phyloP scores from a whole-genome alignment of 352 stramenopile species.

The Phytopythium litorale region DNA sequence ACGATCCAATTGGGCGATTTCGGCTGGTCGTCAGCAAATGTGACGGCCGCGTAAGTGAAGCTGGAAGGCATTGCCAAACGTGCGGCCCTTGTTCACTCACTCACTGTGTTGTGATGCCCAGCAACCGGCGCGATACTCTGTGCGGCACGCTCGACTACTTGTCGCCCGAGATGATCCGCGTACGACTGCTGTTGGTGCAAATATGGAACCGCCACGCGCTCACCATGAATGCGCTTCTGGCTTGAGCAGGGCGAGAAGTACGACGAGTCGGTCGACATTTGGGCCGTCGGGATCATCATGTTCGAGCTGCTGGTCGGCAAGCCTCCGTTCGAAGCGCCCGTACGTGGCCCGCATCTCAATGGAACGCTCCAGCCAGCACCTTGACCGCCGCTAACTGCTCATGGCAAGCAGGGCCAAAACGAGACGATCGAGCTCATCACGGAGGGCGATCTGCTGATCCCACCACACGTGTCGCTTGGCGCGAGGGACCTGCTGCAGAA shows the following conservation, averaged over 20 bases:
- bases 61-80: neutral
- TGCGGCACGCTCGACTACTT: slow-evolving; percentile 99
- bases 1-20: slow-evolving; percentile 99
- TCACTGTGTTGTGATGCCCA: slow-evolving; percentile 1
- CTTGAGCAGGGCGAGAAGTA: slow-evolving; percentile 89
- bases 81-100: neutral
- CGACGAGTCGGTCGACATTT: slow-evolving; percentile 98
- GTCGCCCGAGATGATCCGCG: slow-evolving; percentile 98
- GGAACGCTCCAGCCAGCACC: too few relatives aligned
- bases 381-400: neutral
- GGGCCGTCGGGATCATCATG: slow-evolving; percentile 97
- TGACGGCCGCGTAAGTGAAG: slow-evolving; percentile 53
- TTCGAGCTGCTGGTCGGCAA: slow-evolving; percentile 97
- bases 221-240: neutral
- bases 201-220: neutral
- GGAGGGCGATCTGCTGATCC: slow-evolving; percentile 63
- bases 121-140: slow-evolving; percentile 93
- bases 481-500: slow-evolving; percentile 71
- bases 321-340: slow-evolving; percentile 96
- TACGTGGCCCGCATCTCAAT: slow-evolving; percentile 15
- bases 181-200: slow-evolving; percentile 10
- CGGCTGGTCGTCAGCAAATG: slow-evolving; percentile 95
- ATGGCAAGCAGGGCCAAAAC: slow-evolving; percentile 73
- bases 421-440: slow-evolving; percentile 96
- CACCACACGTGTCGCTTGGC: slow-evolving; percentile 60